These are phyloP conservation scores for Gaeumannomyces tritici DNA, from an alignment of 2,329 filamentous ascomycete species.

Conservation along the genomic window DNA sequence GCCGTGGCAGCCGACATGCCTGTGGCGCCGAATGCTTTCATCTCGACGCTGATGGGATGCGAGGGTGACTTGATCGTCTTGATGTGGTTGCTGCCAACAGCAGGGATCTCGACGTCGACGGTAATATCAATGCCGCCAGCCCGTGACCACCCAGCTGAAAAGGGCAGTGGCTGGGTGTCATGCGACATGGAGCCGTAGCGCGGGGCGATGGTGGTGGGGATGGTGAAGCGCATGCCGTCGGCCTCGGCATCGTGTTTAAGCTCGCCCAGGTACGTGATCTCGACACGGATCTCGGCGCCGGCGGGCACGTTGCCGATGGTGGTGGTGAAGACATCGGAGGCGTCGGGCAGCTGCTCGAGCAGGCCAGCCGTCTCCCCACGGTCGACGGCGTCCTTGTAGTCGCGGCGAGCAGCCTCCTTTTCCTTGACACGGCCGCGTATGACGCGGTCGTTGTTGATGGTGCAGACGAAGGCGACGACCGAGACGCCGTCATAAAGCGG, in stretches of 20 bases:
- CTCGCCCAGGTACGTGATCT: conserved; percentile 57
- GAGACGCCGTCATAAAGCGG: conserved; percentile 65
- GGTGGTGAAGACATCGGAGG: conserved; percentile 59
- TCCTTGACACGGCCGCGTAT: conserved; percentile 60
- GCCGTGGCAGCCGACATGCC: conserved; percentile 39
- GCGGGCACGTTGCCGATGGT: conserved; percentile 59
- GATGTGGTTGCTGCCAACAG: conserved; percentile 37
- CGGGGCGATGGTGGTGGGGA: conserved; percentile 58
- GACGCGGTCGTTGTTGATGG: conserved; percentile 46
- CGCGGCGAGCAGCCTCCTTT: conserved; percentile 47
- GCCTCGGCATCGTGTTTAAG: conserved; percentile 61
- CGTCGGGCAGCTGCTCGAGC: conserved; percentile 49
- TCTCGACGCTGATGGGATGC: conserved; percentile 55
- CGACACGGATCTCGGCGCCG: conserved; percentile 42
- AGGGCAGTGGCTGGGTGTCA: conserved; percentile 23
- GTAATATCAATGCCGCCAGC: conserved; percentile 40
- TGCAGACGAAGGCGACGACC: conserved; percentile 58
- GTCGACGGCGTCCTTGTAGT: conserved; percentile 48
- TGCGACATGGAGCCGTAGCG: conserved; percentile 43
- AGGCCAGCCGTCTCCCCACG: conserved; percentile 54
- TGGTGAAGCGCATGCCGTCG: conserved; percentile 59
- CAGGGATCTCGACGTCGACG: conserved; percentile 50
- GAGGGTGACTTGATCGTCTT: conserved; percentile 55
- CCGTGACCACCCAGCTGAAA: conserved; percentile 7
- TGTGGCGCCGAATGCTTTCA: conserved; percentile 26